Percentiles rank a stretch among this genome's conserved stretches.
Conservation (phyloP, 805 yeast genomes). For the Starmerella riodocensis region DNA sequence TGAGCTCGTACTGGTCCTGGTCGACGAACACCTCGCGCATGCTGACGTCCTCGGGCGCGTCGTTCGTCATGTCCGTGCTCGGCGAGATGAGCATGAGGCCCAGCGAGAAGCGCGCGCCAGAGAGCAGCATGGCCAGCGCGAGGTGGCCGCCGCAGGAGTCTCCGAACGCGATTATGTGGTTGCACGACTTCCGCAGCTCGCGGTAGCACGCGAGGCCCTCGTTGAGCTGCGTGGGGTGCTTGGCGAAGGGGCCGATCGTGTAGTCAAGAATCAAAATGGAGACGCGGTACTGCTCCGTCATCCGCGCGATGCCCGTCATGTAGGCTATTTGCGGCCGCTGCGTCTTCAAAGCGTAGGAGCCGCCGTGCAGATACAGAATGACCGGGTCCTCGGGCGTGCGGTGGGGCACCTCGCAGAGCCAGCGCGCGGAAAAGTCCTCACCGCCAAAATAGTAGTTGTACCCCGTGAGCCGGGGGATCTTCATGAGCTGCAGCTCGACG, state of each 20-base stretch:
- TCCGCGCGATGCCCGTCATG: conserved; percentile 10
- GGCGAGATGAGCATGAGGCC: conserved; percentile 17
- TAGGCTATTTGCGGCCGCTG: conserved; percentile 17
- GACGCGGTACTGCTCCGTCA: conserved; percentile 14
- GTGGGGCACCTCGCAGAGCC: conserved; percentile 21
- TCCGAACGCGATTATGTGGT: conserved; percentile 22
- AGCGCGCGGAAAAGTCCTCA: conserved; percentile 17
- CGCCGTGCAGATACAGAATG: conserved; percentile 23
- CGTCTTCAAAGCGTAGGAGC: conserved; percentile 20
- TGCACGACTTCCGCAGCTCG: conserved; percentile 15
- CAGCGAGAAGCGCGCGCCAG: conserved; percentile 5
- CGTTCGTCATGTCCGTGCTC: conserved; percentile 14
- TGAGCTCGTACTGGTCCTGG: neutral
- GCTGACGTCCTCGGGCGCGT: conserved; percentile 5
- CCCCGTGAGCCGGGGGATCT: conserved; percentile 10
- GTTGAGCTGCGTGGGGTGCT: conserved; percentile 23
- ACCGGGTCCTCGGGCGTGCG: conserved; percentile 22
- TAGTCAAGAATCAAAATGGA: conserved; percentile 25
- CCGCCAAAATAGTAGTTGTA: conserved; percentile 19
- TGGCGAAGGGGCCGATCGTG: conserved; percentile 21
- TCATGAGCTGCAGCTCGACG: conserved; percentile 6
- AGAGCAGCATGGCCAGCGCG: conserved; percentile 14
- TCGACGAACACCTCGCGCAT: conserved; percentile 15
- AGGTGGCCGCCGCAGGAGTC: conserved; percentile 29
- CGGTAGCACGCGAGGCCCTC: conserved; percentile 21